Evolutionary conservation across 352 stramenopile species (phyloP), one percentile per base, ranked within the genome.

Genomic region (Globisporangium rhizosaccharum): DNA sequence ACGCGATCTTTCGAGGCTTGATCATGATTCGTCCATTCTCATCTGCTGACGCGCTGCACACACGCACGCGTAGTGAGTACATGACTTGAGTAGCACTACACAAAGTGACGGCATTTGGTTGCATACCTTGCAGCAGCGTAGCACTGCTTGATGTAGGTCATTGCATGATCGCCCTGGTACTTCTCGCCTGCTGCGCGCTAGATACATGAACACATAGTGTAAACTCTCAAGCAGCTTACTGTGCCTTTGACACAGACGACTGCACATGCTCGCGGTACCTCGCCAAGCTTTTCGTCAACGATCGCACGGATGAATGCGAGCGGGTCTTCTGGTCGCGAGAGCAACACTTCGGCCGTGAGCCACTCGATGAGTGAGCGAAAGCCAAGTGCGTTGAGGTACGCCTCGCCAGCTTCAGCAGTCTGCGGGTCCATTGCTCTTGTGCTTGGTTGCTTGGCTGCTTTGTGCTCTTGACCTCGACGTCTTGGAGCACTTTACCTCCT

Each of bases 281-380:
- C 79, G 28, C 56, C 69, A 23, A 97, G 70, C 60, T 96, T 96
- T 51, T 95, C 80, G 46, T 94, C 80, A 17, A 93, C 61, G 44
- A 96, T 71, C 14, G 79, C 71, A 25, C 80, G 75, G 25, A 96
- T 75, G 57, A 96, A 96, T 11, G 65, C 70, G n/a, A 97, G 61
- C 18, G 89, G 89, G 59, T 97, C 89, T 20, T 96, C 82, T 0
- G 89, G 87, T 47, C 87, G 75, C 18, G 83, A 86, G 33, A 96
- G 57, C 53, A 97, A 72, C 30, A 84, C 75, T 54, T 97, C 89
- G 1, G 89, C 89, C 28, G 88, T 96, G 66, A 97, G 67, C 84
- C 86, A 97, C 69, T 97, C 89, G 61, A 96, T 91, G 47, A 97
- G 75, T 49, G 86, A 92, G 51, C 88, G 89, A 61, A 96, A 97